Evolutionary conservation across 2,329 filamentous ascomycete species (phyloP).

Genomic region (Didymella pinodella): DNA sequence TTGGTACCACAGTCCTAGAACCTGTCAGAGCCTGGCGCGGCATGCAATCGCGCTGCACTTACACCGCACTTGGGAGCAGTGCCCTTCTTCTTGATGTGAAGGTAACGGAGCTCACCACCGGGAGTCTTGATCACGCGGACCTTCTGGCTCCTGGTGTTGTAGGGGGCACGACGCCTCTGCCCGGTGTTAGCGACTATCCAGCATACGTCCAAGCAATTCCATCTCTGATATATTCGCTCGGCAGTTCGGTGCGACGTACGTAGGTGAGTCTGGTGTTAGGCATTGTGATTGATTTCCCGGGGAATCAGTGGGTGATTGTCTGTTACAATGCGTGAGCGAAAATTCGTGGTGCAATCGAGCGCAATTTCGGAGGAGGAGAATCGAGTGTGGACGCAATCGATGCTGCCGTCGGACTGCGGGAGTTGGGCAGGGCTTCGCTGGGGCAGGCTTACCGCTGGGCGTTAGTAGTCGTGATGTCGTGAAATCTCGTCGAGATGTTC

Average conservation of each 20-base stretch:
- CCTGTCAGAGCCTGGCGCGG: slow-evolving; percentile 26
- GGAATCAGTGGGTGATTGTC: slow-evolving; percentile 44
- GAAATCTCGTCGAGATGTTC: slow-evolving; percentile 8
- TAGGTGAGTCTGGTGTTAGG: slow-evolving; percentile 64
- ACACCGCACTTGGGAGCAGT: slow-evolving; percentile 88
- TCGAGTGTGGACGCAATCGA: slow-evolving; percentile 16
- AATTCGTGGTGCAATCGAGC: slow-evolving; percentile 21
- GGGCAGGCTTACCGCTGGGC: slow-evolving; percentile 44
- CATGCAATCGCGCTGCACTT: slow-evolving; percentile 30
- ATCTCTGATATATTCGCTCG: slow-evolving; percentile 19
- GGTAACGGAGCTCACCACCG: slow-evolving; percentile 91
- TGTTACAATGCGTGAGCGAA: slow-evolving; percentile 39
- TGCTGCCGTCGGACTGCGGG: slow-evolving; percentile 14
- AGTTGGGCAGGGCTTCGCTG: slow-evolving; percentile 27
- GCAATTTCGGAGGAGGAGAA: slow-evolving; percentile 4
- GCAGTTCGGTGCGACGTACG: slow-evolving; percentile 54
- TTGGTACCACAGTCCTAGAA: slow-evolving; percentile 95
- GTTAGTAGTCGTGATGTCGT: slow-evolving; percentile 43
- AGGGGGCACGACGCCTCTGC: slow-evolving; percentile 68
- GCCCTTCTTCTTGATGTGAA: slow-evolving; percentile 99
- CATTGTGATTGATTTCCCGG: slow-evolving; percentile 58
- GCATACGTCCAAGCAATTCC: slow-evolving; percentile 17
- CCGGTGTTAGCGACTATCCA: slow-evolving; percentile 42
- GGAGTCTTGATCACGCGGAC: slow-evolving; percentile 81
- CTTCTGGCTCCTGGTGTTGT: slow-evolving; percentile 99